Evolutionary conservation across 1,284 basidiomycete species (phyloP), one percentile per base, ranked within the genome.

Genomic region (Rhodotorula sp.): DNA sequence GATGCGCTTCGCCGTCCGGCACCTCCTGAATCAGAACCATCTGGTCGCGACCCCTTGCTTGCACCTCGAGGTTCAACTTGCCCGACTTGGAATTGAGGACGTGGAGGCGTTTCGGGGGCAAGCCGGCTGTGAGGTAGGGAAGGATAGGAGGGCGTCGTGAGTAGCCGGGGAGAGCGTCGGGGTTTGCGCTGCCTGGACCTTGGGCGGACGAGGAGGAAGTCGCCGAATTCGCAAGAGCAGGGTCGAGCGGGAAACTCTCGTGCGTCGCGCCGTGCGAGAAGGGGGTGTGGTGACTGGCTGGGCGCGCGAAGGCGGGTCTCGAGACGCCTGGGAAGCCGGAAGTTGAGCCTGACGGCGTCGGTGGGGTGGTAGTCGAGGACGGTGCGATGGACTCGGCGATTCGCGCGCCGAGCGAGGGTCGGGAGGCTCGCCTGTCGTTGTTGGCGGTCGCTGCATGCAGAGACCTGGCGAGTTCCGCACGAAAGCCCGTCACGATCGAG

Each of bases 11-110:
- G 11, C 30, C 59, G 20, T 69, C 68, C 2, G 68, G 66, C 10
- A 55, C 34, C 6, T 60, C 60, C 36, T 75, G 74, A 2, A 68
- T 39, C 10, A 75, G 32, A 36, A 75, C 58, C 51, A 73, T 51
- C 8, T 71, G 68, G 32, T 72, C 62, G 24, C 53, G 39, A 15
- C 72, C 72, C 15, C 64, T 24, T 2, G 72, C 74, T 0, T 44
- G 27, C 10, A 74, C 3, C 20, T 66, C 49, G n/a, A 75, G 66
- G 34, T 22, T 20, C 19, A 74, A 55, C 53, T 68, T 71, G 10
- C 63, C 57, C 4, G 59, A 49, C 34, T 66, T 62, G 24, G 54
- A 59, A 15, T 53, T 29, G 47, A 70, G 56, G 5, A 46, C 46
- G 46, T 71, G 72, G 0, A 64, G 39, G 15, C 66, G 59, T 11